A percentile compares a stretch with the other conserved stretches of the same genome.
Evolutionary conservation across 148 eudicot species (phyloP).

Genomic region (Arctostaphylos glauca): DNA sequence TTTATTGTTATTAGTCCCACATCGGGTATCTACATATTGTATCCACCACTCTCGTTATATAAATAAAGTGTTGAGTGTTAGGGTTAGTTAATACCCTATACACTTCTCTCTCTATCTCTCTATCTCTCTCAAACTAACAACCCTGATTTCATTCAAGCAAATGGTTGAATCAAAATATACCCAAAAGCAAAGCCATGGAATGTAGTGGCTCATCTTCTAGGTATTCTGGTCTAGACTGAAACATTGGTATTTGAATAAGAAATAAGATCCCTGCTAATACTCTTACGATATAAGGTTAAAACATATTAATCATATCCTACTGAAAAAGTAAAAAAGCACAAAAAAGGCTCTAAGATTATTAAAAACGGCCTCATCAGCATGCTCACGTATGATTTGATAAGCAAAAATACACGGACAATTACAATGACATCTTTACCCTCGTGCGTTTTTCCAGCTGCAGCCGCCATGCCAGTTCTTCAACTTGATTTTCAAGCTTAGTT

Average conservation of each 20-base stretch:
- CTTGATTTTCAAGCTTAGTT: conserved; percentile 71
- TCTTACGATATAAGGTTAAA: not conserved
- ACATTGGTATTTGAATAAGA: not conserved
- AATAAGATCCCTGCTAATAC: not conserved
- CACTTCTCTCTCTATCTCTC: too few relatives aligned
- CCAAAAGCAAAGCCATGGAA: too few relatives aligned
- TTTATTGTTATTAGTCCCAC: too few relatives aligned
- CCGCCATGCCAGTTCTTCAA: conserved; percentile 61
- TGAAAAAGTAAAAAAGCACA: not conserved
- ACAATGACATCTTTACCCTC: conserved; percentile 46
- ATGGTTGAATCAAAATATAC: not conserved
- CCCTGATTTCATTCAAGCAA: not conserved
- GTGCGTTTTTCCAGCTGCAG: conserved; percentile 70
- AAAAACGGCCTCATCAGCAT: not conserved
- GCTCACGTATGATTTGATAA: conserved; percentile 4
- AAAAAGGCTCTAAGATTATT: not conserved
- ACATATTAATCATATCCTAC: not conserved
- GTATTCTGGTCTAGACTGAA: not conserved
- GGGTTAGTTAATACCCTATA: too few relatives aligned
- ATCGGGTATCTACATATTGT: too few relatives aligned
- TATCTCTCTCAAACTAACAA: too few relatives aligned
- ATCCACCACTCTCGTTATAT: too few relatives aligned
- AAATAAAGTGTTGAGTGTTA: too few relatives aligned
- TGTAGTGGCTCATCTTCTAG: not conserved
- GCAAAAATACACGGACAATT: not conserved